Evolutionary conservation across 2,329 filamentous ascomycete species (phyloP).

Genomic region (Monosporascus sp.): DNA sequence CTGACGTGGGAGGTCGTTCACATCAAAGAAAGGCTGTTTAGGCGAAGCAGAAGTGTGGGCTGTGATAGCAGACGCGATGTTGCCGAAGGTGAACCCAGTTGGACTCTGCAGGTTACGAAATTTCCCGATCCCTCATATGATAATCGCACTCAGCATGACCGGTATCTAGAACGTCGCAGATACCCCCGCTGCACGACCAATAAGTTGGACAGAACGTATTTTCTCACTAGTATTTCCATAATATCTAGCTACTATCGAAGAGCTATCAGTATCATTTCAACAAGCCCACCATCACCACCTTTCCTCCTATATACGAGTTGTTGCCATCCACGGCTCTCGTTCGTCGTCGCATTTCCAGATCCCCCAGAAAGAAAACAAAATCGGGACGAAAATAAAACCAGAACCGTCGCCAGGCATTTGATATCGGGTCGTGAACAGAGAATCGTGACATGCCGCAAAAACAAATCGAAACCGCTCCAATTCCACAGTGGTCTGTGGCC

Average conservation of each 20-base stretch:
- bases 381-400: slow-evolving; percentile 9
- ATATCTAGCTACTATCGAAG: background rate
- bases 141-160: too few species aligned
- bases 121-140: too few species aligned
- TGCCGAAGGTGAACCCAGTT: too few species aligned
- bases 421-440: slow-evolving; percentile 16
- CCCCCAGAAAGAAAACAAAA: background rate
- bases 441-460: background rate
- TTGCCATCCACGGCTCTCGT: slow-evolving; percentile 1
- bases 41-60: too few species aligned
- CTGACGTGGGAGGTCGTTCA: too few species aligned
- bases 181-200: too few species aligned
- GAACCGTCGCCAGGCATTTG: slow-evolving; percentile 19
- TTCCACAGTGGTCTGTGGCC: background rate
- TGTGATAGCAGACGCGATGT: too few species aligned
- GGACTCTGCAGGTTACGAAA: too few species aligned
- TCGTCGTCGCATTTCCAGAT: slow-evolving; percentile 12
- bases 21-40: too few species aligned
- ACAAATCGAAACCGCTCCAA: background rate
- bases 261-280: background rate
- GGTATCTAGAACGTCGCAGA: too few species aligned
- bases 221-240: background rate
- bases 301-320: slow-evolving; percentile 5
- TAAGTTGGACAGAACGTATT: background rate
- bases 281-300: background rate